Evolutionary conservation across 805 yeast genomes (phyloP), one percentile per base, ranked within the genome.

Genomic region (Saccharomycopsis javanensis): DNA sequence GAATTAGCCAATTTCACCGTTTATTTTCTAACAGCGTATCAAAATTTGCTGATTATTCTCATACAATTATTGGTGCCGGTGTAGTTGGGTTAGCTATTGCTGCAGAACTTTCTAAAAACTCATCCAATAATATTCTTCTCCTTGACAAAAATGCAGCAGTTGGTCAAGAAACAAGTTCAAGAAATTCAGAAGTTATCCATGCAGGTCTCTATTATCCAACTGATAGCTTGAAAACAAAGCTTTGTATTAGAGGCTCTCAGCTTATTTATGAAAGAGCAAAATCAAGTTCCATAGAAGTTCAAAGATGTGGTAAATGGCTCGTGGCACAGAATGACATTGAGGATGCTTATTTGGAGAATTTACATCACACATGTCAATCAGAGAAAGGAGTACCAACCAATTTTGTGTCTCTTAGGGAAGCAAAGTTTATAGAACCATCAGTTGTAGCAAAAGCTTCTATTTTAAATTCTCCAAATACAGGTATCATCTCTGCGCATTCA

Each of bases 101-200:
- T 0, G 81, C 92, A 1, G 84, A 85, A 62, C 72, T 90, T 33
- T 71, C 81, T 46, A 69, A 72, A 54, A 64, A 68, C 2, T 61
- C 75, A n/a, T 68, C 74, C 4, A 77, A 78, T 57, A 71, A 71
- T 4, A 89, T 89, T 0, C 68, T 86, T 0, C 66, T 91, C 8
- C 67, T 90, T 1, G 97, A 90, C 64, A 81, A 85, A 64, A 81
- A 89, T 67, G 68, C 70, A 1, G 73, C 74, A 35, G 67, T 81
- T 53, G 97, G 96, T 1, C 77, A 79, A 62, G 97, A 90, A 64
- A 88, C 96, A 0, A 85, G 95, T 5, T 79, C 92, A n/a, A 74
- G 97, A 55, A 90, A 90, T 72, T 86, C 96, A 1, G 97, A 91
- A 66, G 97, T 91, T 27, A 85, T 90, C 25, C 97, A 90, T 70